Evolutionary conservation across 2,329 filamentous ascomycete genomes (phyloP).

Genomic region (Magnaporthiopsis incrustans): DNA sequence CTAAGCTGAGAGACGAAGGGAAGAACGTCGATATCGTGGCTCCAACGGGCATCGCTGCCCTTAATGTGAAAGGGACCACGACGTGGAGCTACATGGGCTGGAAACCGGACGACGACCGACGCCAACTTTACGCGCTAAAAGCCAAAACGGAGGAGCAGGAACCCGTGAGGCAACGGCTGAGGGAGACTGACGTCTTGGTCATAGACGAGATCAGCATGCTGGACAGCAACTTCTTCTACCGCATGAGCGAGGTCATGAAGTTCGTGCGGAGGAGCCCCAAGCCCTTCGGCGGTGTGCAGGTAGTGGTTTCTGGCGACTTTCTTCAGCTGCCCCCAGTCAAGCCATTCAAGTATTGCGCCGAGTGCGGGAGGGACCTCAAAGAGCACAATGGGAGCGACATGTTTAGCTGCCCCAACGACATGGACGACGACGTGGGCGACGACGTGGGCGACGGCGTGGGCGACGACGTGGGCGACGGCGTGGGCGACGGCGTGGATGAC

Average conservation of each 20-base stretch:
- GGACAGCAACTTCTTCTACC: slow-evolving; percentile 44
- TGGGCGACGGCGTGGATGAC: too few relatives aligned
- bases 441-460: background rate
- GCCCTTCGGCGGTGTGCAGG: slow-evolving; percentile 40
- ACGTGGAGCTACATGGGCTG: slow-evolving; percentile 51
- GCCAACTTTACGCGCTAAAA: slow-evolving; percentile 26
- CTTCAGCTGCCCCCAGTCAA: slow-evolving; percentile 52
- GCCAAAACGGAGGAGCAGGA: slow-evolving; percentile 22
- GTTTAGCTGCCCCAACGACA: slow-evolving; percentile 15
- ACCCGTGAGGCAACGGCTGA: slow-evolving; percentile 28
- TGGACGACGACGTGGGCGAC: background rate
- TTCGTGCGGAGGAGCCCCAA: slow-evolving; percentile 16
- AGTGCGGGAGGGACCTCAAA: slow-evolving; percentile 32
- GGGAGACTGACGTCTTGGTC: slow-evolving; percentile 44
- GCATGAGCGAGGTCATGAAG: slow-evolving; percentile 41
- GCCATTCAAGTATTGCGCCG: slow-evolving; percentile 44
- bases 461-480: background rate
- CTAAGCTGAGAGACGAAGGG: slow-evolving; percentile 24
- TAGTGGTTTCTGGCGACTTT: slow-evolving; percentile 53
- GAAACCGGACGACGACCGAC: slow-evolving; percentile 37
- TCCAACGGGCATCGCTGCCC: slow-evolving; percentile 51
- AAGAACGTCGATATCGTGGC: slow-evolving; percentile 43
- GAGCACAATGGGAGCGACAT: slow-evolving; percentile 11
- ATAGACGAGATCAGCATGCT: slow-evolving; percentile 63
- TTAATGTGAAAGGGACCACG: slow-evolving; percentile 48